These are phyloP conservation scores for Ustilago sp. DNA, from an alignment of 1,284 basidiomycete genomes.

Conservation along the genomic window DNA sequence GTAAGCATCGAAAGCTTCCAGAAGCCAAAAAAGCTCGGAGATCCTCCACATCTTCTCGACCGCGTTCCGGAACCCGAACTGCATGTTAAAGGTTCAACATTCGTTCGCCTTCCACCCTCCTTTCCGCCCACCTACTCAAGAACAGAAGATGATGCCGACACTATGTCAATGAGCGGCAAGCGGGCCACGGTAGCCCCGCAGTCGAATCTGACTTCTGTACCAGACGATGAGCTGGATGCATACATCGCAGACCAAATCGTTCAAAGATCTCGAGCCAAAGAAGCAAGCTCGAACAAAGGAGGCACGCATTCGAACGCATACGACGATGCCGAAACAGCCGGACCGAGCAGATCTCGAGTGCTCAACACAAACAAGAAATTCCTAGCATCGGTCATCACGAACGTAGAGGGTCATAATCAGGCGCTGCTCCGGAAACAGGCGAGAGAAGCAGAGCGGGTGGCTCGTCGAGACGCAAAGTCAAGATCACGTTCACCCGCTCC, in stretches of 20 bases:
- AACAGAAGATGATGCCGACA: background rate
- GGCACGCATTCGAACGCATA: slow-evolving; percentile 16
- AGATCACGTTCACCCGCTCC: background rate
- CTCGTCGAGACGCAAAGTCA: background rate
- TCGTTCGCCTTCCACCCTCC: background rate
- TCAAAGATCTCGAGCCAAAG: slow-evolving; percentile 19
- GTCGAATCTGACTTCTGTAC: slow-evolving; percentile 12
- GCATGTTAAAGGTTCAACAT: background rate
- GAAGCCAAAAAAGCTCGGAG: background rate
- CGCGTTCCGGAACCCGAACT: slow-evolving; percentile 5
- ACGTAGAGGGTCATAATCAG: slow-evolving; percentile 60
- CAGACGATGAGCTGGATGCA: slow-evolving; percentile 41
- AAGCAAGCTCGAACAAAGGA: background rate
- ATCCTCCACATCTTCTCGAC: background rate
- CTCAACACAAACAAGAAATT: slow-evolving; percentile 59
- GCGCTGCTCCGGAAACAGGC: slow-evolving; percentile 36
- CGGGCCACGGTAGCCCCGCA: background rate
- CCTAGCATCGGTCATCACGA: slow-evolving; percentile 47
- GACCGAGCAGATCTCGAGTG: slow-evolving; percentile 2
- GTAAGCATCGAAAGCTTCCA: background rate
- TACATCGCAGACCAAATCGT: slow-evolving; percentile 50
- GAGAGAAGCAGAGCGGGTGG: slow-evolving; percentile 3
- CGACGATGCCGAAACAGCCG: background rate
- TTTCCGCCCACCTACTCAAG: background rate
- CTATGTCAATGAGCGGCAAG: background rate